Base-by-base conservation (phyloP, 768 basidiomycete genomes). In the Melanogaster broomeanus region DNA sequence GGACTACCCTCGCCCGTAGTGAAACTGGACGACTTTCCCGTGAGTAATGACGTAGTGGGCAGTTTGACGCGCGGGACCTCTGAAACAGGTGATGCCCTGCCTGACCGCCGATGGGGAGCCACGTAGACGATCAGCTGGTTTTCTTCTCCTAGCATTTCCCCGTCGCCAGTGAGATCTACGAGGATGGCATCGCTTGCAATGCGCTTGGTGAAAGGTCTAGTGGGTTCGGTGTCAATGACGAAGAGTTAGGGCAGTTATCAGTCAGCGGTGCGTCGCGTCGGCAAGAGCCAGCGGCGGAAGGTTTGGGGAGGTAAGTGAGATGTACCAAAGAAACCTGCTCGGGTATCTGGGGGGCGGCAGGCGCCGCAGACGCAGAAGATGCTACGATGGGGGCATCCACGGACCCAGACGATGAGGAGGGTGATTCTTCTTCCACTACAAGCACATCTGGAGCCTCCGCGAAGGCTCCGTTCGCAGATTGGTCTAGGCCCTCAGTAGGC, bases 111-210 rank as follows among this genome's bases (percentile, higher is more conserved):
- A 60, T 87, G 80, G 0, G 89, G 88, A 0, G 88, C 87, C 22
- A 83, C 84, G 61, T 90, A 90, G 10, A 91, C 88, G 48, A 91
- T 90, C 4, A 80, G 62, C 49, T 91, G 89, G 18, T 87, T 85
- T 27, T 83, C 83, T 10, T 64, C 68, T 1, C 63, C 68, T 22
- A 58, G 52, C 1, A 33, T 53, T 30, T 48, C 49, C 0, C 54
- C 60, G 10, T 53, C 49, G 1, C 59, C 61, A 3, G 51, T 28
- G 11, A 60, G 53, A 50, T 68, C 61, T 35, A 62, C 44, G 19
- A 61, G 61, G 27, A 66, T 63, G 37, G 48, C 42, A 2, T 70
- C 64, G 18, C 56, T 66, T 13, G 53, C 33, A 21, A 58, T 48
- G 19, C 47, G 51, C 8, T n/a, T 15, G 1, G 24, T 0, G 1